Conservation (phyloP, 208 protist genomes). For the Endotrypanum monterogeii region DNA sequence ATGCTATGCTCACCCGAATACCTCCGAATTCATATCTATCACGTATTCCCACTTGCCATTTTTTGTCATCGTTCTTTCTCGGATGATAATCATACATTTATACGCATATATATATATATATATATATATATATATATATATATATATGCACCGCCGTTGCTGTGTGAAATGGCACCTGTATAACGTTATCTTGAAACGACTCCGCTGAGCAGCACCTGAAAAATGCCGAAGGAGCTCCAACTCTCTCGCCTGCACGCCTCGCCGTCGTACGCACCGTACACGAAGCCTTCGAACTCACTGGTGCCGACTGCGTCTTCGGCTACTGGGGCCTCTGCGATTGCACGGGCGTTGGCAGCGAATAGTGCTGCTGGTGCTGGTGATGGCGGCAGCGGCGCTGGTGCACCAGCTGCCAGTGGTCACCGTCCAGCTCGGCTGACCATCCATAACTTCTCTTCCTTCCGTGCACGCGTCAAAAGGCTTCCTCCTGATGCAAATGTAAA, state of each 20-base stretch:
- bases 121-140: too few relatives aligned
- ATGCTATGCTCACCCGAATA: neutral
- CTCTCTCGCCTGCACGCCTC: slow-evolving; percentile 9
- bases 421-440: slow-evolving; percentile 55
- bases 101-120: too few relatives aligned
- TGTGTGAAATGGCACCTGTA: too few relatives aligned
- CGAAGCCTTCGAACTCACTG: slow-evolving; percentile 10
- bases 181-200: neutral
- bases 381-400: neutral
- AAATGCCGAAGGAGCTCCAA: slow-evolving; percentile 32
- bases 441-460: slow-evolving; percentile 75
- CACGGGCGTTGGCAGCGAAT: neutral
- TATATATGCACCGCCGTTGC: neutral
- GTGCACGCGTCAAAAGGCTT: slow-evolving; percentile 62
- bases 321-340: slow-evolving; percentile 7
- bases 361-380: neutral
- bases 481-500: slow-evolving; percentile 72
- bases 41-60: neutral
- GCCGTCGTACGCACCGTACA: slow-evolving; percentile 24
- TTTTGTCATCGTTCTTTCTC: too few relatives aligned
- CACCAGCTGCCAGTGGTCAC: neutral
- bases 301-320: slow-evolving; percentile 9
- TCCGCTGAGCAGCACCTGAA: neutral
- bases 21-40: neutral
- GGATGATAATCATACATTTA: too few relatives aligned